These are phyloP conservation scores for Trametes pubescens DNA, from an alignment of 1,284 basidiomycete genomes.

Conservation along the genomic window DNA sequence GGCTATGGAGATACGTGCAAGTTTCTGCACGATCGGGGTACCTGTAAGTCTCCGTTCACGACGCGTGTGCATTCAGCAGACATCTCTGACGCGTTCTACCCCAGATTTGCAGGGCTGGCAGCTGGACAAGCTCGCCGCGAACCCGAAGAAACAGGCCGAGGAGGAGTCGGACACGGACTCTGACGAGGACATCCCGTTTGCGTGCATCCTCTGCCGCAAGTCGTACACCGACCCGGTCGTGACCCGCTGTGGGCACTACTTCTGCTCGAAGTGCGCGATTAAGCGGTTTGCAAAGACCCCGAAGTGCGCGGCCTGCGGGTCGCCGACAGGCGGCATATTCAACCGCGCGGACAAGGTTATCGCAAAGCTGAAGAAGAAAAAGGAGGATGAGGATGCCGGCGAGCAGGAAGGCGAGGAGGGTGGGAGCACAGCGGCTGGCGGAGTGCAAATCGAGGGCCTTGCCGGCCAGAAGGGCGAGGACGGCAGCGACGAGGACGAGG, in stretches of 20 bases:
- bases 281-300: slow-evolving; percentile 93
- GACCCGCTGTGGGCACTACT: slow-evolving; percentile 97
- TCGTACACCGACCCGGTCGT: slow-evolving; percentile 95
- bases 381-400: slow-evolving; percentile 55
- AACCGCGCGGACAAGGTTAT: slow-evolving; percentile 88
- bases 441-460: slow-evolving; percentile 73
- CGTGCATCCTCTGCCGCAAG: slow-evolving; percentile 95
- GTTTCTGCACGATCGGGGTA: slow-evolving; percentile 90
- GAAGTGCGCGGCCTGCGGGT: slow-evolving; percentile 95
- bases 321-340: slow-evolving; percentile 94
- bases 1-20: slow-evolving; percentile 99
- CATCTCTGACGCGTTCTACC: slow-evolving; percentile 15
- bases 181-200: slow-evolving; percentile 94
- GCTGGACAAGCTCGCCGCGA: slow-evolving; percentile 86
- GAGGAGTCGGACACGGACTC: slow-evolving; percentile 67
- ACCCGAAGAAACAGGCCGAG: slow-evolving; percentile 62
- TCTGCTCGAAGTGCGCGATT: slow-evolving; percentile 94
- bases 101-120: slow-evolving; percentile 98
- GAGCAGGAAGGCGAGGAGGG: slow-evolving; percentile 49
- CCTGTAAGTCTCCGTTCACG: slow-evolving; percentile 62
- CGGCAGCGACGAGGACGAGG: slow-evolving; percentile 46
- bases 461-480: slow-evolving; percentile 45
- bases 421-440: slow-evolving; percentile 45
- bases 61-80: neutral
- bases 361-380: slow-evolving; percentile 76